Evolutionary conservation across 495 filamentous ascomycete species (phyloP), one percentile per base, ranked within the genome.

Genomic region (Penicillium bialowiezense): DNA sequence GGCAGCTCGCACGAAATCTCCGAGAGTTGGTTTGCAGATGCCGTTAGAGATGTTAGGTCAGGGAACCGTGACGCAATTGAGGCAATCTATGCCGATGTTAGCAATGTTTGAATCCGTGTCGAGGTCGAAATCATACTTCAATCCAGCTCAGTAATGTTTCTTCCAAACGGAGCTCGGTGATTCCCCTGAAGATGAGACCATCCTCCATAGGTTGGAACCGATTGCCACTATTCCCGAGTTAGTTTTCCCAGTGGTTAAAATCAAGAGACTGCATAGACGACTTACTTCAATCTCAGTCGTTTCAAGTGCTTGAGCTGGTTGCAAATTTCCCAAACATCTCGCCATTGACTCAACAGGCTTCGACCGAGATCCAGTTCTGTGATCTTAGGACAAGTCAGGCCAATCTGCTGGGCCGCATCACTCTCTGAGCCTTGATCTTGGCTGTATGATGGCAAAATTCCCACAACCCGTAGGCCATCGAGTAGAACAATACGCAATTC

Each of bases 281-380:
- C 79, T 59, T 66, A 93, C 88, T 86, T 88, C 20, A 95, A 65
- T 43, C 81, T 83, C 50, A 98, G 61, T 13, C 63, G 78, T 58
- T 70, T 78, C 48, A 98, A 58, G 32, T 65, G 64, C 20, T 78
- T 71, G 7, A 97, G 68, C 41, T 81, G 76, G 3, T 68, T 68
- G 60, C 88, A 93, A 23, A 98, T 87, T 14, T 76, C 67, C 34
- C 78, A 74, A 17, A 96, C 77, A 20, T 85, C 80, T 3, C 68
- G 60, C 64, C 89, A 82, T 13, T 63, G 67, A 48, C 82, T 80
- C 55, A 97, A 81, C 39, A 97, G 67, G 64, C 92, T 97, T 34
- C 89, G 78, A 56, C 90, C 90, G 28, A 98, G 66, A 63, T 97
- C 92, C 24, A 98, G 75, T 60, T 96, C 87, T 10, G 77, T 74